phyloP scores from a whole-genome alignment of 139 green algal genomes.

The Coelastrella sp. region DNA sequence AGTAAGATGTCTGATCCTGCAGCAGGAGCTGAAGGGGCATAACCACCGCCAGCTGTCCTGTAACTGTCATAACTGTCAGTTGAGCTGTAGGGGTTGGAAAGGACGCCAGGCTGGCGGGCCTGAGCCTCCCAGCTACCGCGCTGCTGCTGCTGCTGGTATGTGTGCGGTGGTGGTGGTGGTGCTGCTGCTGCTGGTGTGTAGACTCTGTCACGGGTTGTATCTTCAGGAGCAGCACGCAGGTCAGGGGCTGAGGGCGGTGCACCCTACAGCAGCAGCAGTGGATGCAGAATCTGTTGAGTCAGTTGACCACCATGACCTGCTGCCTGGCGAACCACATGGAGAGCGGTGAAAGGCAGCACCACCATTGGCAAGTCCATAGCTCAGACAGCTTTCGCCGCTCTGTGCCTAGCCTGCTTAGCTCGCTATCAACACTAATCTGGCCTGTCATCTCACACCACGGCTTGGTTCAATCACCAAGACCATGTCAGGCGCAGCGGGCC shows the following conservation, averaged over 20 bases:
- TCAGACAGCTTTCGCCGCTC: no score
- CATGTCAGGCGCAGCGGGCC: no score
- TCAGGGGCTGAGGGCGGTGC: constrained; percentile 3
- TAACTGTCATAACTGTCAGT: background rate
- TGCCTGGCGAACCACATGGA: no score
- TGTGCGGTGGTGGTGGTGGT: background rate
- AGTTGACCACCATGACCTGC: no score
- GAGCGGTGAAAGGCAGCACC: no score
- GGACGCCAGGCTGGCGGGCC: background rate
- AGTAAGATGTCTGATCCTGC: background rate
- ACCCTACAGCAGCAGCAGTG: constrained; percentile 2
- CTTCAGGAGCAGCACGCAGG: background rate
- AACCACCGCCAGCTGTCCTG: background rate
- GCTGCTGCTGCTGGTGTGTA: constrained; percentile 14
- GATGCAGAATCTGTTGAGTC: background rate
- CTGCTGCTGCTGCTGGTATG: constrained; percentile 22
- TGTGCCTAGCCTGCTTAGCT: no score
- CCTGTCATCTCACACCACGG: no score
- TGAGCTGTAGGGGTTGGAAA: constrained; percentile 10
- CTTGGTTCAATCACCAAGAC: no score
- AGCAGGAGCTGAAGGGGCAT: background rate
- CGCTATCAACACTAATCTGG: no score
- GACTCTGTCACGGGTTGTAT: background rate
- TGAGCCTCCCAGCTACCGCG: background rate
- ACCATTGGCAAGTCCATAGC: no score